phyloP scores from a whole-genome alignment of 352 stramenopile species.

The Pythium volutum region DNA sequence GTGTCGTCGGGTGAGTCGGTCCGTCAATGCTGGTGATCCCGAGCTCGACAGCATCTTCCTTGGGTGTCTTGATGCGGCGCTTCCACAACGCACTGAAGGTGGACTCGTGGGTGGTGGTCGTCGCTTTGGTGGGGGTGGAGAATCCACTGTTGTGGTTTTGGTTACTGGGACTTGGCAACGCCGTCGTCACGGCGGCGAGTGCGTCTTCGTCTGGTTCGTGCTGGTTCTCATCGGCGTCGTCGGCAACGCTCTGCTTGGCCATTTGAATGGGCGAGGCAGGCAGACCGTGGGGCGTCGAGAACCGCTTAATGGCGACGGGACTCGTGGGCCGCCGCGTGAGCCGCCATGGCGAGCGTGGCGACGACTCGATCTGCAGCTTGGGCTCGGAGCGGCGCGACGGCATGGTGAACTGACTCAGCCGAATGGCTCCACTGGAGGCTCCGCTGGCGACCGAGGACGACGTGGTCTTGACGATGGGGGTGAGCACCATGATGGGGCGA shows the following conservation, averaged over 20 bases:
- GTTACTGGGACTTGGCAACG: slow-evolving; percentile 5
- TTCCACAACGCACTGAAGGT: slow-evolving; percentile 20
- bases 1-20: background rate
- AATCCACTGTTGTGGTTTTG: background rate
- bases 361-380: slow-evolving; percentile 21
- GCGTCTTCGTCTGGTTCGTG: slow-evolving; percentile 7
- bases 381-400: slow-evolving; percentile 24
- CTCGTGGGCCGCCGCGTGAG: slow-evolving; percentile 21
- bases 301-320: slow-evolving; percentile 19
- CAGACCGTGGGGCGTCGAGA: slow-evolving; percentile 13
- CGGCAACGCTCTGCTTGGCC: slow-evolving; percentile 19
- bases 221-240: slow-evolving; percentile 21
- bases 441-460: slow-evolving; percentile 1
- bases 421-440: background rate
- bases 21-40: background rate
- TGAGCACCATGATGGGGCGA: slow-evolving; percentile 18
- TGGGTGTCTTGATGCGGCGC: slow-evolving; percentile 14
- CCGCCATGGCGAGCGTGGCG: slow-evolving; percentile 15
- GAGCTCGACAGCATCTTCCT: slow-evolving; percentile 4
- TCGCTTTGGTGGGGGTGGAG: background rate
- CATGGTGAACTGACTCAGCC: slow-evolving; percentile 13
- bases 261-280: slow-evolving; percentile 16
- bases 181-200: background rate
- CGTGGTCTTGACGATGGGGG: slow-evolving; percentile 9
- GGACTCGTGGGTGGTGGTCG: slow-evolving; percentile 7